Conservation (phyloP, 1,284 basidiomycete genomes). For the Cerrena zonata region DNA sequence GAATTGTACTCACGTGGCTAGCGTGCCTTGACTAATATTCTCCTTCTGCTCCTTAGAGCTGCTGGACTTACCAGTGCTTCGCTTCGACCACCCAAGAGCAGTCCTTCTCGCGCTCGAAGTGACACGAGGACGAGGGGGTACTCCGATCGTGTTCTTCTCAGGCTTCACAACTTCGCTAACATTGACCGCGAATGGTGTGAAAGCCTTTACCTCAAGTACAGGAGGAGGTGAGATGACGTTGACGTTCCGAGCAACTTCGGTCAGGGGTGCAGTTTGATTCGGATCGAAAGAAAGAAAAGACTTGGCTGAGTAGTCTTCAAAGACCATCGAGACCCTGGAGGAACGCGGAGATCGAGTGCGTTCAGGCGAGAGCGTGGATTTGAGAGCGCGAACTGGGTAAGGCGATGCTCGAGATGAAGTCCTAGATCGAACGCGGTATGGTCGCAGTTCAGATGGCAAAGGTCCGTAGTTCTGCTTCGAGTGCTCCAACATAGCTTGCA, state of each 20-base stretch:
- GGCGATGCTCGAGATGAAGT: constrained; percentile 67
- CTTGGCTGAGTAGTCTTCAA: constrained; percentile 2
- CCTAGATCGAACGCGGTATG: constrained; percentile 54
- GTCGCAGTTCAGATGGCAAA: constrained; percentile 61
- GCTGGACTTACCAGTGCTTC: constrained; percentile 33
- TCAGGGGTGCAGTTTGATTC: constrained; percentile 18
- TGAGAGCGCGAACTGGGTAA: constrained; percentile 51
- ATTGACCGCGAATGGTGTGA: constrained; percentile 34
- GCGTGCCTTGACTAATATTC: constrained; percentile 38
- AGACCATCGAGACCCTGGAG: constrained; percentile 2
- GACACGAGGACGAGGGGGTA: constrained; percentile 46
- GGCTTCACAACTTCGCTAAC: constrained; percentile 19
- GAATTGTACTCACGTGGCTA: constrained; percentile 58
- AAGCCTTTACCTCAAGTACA: constrained; percentile 37
- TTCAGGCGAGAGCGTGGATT: constrained; percentile 40
- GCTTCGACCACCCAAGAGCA: constrained; percentile 59
- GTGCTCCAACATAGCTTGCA: constrained; percentile 68
- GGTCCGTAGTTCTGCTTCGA: constrained; percentile 65
- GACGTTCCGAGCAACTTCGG: constrained; percentile 33
- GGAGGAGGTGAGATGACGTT: constrained; percentile 30
- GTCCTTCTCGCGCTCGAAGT: constrained; percentile 50
- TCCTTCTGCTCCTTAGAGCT: constrained; percentile 39
- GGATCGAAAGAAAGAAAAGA: constrained; percentile 16
- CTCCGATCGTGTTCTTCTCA: constrained; percentile 22
- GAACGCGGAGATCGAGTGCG: constrained; percentile 22